Evolutionary conservation across 208 protist species (phyloP).

Genomic region (Trichomonas gallinae): DNA sequence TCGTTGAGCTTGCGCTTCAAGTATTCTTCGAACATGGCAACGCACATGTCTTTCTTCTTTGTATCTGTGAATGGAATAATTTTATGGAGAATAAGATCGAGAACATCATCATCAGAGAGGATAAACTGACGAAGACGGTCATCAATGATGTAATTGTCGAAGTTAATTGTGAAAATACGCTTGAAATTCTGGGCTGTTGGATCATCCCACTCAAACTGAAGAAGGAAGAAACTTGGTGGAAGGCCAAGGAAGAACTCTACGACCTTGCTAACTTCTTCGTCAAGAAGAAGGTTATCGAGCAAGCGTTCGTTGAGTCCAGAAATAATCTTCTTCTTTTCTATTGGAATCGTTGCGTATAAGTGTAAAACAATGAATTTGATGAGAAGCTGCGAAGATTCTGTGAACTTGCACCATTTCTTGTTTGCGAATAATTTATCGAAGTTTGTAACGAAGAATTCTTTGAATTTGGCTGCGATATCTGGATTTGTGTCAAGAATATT

Average conservation of each 20-base stretch:
- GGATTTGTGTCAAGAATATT: neutral
- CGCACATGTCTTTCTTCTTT: neutral
- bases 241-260: neutral
- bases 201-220: neutral
- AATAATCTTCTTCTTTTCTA: neutral
- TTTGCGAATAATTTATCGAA: neutral
- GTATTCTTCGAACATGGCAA: neutral
- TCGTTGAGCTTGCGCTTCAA: neutral
- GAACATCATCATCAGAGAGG: neutral
- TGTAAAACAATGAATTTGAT: neutral
- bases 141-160: neutral
- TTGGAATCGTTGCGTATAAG: neutral
- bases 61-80: neutral
- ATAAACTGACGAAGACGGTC: neutral
- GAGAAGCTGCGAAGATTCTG: neutral
- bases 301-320: neutral
- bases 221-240: neutral
- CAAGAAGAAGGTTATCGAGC: neutral
- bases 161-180: neutral
- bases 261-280: neutral
- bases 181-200: neutral
- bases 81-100: neutral
- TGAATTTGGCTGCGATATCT: neutral
- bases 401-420: neutral
- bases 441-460: neutral